Evolutionary conservation across 2,329 filamentous ascomycete species (phyloP), one percentile per base, ranked within the genome.

Genomic region (Paraphaeosphaeria minitans): DNA sequence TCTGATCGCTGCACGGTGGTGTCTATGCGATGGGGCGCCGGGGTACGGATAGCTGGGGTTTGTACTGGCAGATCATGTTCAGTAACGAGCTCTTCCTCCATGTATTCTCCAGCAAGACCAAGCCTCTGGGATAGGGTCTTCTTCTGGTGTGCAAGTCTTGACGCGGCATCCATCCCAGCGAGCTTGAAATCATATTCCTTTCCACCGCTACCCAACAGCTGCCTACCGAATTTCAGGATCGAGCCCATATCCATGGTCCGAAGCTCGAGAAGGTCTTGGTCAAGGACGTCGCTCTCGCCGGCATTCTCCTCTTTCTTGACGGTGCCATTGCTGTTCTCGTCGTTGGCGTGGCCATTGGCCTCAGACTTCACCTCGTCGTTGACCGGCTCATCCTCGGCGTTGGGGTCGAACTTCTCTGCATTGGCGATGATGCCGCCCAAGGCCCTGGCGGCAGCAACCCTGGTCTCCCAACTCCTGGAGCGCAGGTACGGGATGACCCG

Each of bases 401-500:
- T 98, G 0, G 95, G 96, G 69, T 98, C 93, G 75, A 95, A 97
- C 46, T 85, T 80, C 55, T 92, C 88, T 0, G 93, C 92, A 82
- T 98, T 91, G 58, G 94, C 89, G 62, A 96, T 89, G 65, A 99
- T 98, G 70, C 94, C 93, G 58, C 94, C 94, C 58, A 99, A 89
- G 21, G 95, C 95, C 78, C 94, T 96, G 67, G 94, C 93, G 48
- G 96, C 91, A 55, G 95, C 96, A 61, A 90, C 93, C 67, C 96
- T 85, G 27, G 95, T 99, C 73, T 99, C 95, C 95, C 95, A 99
- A 74, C 93, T 94, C 76, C 94, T 97, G 67, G 95, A 94, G 58
- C 92, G 88, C 31, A 99, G 84, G 77, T 97, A 99, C 0, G 95
- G 94, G n/a, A 99, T 89, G 33, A 99, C 93, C 60, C 94, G 86